Base-by-base conservation (phyloP, 441 rosid species). In the Populus trichocarpa region DNA sequence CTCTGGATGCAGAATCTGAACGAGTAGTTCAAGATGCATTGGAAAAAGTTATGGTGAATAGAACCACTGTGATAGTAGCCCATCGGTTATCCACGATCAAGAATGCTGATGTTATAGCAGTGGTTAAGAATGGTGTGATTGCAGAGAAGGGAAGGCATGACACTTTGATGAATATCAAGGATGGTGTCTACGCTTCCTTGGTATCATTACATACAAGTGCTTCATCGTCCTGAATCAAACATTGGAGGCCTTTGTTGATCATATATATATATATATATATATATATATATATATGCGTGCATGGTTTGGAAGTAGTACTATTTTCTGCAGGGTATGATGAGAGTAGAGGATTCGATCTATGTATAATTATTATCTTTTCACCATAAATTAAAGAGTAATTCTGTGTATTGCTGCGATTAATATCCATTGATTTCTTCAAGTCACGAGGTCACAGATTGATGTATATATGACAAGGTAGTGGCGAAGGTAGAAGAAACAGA, bases 141-240 rank as follows among this genome's bases (percentile, higher is more conserved):
- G 93, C 79, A 32, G 93, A 94, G 84, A 88, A 92, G 80, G 92
- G 94, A 61, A 88, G 82, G 38, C 94, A 87, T 66, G 90, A 90
- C 20, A 79, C 57, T 12, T 70, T 86, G 80, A 85, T 90, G 2
- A 86, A 73, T 20, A 83, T 87, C 13, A 80, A 81, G 72, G 87
- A 83, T 61, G 94, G 97, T 25, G 73, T 84, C 63, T 91, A 88
- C 75, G 90, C 97, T 59, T 87, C 95, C 78, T 79, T 89, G 57
- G 84, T 86, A 65, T 88, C 89, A 71, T 87, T 87, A 69, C 90
- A 85, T 53, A 33, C 70, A 2, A 84, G 46, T 71, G 85, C 89
- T 82, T 83, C 88, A n/a, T 63, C 84, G 35, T 7, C 75, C 8
- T 73, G 50, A 79, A 16, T 23, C 16, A 25, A 65, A 26, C 30